phyloP scores from a whole-genome alignment of 768 basidiomycete species.

The Russula dissimulans region DNA sequence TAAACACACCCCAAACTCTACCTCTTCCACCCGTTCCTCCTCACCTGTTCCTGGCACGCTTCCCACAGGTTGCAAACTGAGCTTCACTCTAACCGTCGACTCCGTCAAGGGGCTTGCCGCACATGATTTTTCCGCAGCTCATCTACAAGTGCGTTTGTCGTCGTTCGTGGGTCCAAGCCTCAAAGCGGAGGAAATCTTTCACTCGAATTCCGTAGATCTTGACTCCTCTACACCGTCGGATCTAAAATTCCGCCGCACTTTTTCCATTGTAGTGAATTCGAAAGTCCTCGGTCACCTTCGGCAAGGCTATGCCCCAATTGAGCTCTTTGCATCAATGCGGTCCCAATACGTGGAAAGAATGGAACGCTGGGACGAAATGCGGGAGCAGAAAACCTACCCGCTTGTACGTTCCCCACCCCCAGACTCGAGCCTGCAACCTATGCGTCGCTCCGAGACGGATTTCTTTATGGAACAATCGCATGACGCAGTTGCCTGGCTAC shows the following conservation, averaged over 20 bases:
- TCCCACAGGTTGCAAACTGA: slow-evolving; percentile 70
- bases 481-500: slow-evolving; percentile 83
- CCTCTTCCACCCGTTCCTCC: slow-evolving; percentile 60
- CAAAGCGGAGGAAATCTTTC: slow-evolving; percentile 71
- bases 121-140: slow-evolving; percentile 80
- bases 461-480: slow-evolving; percentile 82
- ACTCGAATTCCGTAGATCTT: slow-evolving; percentile 67
- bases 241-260: slow-evolving; percentile 74
- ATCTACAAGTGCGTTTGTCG: slow-evolving; percentile 82
- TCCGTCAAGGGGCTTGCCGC: slow-evolving; percentile 80
- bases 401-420: slow-evolving; percentile 21
- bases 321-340: slow-evolving; percentile 79
- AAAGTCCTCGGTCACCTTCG: slow-evolving; percentile 66
- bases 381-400: slow-evolving; percentile 56
- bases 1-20: slow-evolving; percentile 51
- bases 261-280: slow-evolving; percentile 66
- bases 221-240: slow-evolving; percentile 63
- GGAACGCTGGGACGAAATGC: slow-evolving; percentile 90
- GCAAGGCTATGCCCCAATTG: slow-evolving; percentile 74
- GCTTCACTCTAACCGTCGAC: slow-evolving; percentile 80
- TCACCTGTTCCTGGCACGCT: slow-evolving; percentile 63
- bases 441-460: slow-evolving; percentile 90
- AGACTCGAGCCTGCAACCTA: slow-evolving; percentile 45
- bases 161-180: slow-evolving; percentile 71
- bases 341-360: slow-evolving; percentile 81